Evolutionary conservation across 139 green algal species (phyloP), one percentile per base, ranked within the genome.

Genomic region (Picochlorum sp.): DNA sequence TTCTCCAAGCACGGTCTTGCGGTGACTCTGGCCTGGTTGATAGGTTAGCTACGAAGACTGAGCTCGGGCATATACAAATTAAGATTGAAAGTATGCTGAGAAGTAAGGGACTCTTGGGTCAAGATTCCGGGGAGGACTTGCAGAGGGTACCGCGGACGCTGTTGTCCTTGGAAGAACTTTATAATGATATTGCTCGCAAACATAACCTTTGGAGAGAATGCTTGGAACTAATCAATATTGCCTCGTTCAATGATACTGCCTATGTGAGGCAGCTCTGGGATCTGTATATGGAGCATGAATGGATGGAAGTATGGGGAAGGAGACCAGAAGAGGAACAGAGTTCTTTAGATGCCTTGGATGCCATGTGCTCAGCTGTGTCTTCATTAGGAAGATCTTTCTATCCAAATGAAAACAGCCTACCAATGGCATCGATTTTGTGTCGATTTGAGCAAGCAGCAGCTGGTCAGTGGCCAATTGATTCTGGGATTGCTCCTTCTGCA

Each of bases 201-300:
- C 6, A 24, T 60, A 68, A 79, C 57, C 37, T 86, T 57, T 93
- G 84, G 84, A 77, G 75, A n/a, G 54, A 89, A 23, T 89, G 81
- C 72, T 66, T 96, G 50, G 81, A 88, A 63, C 78, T 92, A 55
- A 75, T 91, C 44, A 66, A 86, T 62, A 82, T 92, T 59, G 75
- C 87, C 16, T 31, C 59, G 20, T 68, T 71, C 24, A 50, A 45
- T 8, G 72, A 85, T 47, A n/a, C 61, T 9, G 37, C n/a, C 21
- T 81, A 79, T 49, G 74, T 88, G 20, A 68, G 78, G 20, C 76
- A 88, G 51, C 73, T 95, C 51, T 96, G 88, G 88, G 89, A 96
- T 80, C 67, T 89, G 31, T 69, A 79, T 31, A 74, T 94, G 28
- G 55, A 68, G 30, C n/a, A 14, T 28, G 50, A 60, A 66, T 54